Conservation (phyloP, 1,284 basidiomycete species). For the Thecaphora frezii region DNA sequence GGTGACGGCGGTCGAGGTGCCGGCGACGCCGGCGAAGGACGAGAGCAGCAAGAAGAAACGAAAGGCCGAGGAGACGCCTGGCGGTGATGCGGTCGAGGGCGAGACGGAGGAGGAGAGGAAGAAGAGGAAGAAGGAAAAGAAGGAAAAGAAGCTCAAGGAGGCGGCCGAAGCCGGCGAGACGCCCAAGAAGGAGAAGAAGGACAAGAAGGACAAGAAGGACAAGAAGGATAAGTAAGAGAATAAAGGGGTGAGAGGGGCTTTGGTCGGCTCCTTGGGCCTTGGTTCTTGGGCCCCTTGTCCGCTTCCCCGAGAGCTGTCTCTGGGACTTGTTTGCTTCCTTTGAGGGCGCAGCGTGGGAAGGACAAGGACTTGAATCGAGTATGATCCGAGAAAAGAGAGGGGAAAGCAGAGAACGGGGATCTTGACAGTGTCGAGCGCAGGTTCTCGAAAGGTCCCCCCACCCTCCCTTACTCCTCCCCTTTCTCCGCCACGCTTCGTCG, state of each 20-base stretch:
- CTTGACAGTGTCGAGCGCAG: no score
- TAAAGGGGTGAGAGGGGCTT: no score
- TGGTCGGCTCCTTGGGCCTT: not conserved
- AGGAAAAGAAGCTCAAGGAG: constrained; percentile 53
- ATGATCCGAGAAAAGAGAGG: no score
- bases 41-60: constrained; percentile 61
- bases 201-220: constrained; percentile 52
- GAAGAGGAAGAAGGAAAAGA: constrained; percentile 59
- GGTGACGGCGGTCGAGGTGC: constrained; percentile 18
- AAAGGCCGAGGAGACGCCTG: constrained; percentile 53
- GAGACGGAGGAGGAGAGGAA: constrained; percentile 57
- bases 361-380: no score
- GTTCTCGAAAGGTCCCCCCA: no score
- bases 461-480: not conserved
- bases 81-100: constrained; percentile 24
- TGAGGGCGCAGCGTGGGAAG: no score
- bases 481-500: not conserved
- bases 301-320: not conserved
- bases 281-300: not conserved
- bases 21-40: constrained; percentile 21
- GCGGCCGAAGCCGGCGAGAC: constrained; percentile 32
- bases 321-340: no score
- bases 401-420: constrained; percentile 4
- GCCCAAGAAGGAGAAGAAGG: constrained; percentile 46
- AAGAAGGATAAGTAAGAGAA: constrained; percentile 42